phyloP scores from a whole-genome alignment of 192 early-diverging fungal genomes.

The Coemansia sp. region DNA sequence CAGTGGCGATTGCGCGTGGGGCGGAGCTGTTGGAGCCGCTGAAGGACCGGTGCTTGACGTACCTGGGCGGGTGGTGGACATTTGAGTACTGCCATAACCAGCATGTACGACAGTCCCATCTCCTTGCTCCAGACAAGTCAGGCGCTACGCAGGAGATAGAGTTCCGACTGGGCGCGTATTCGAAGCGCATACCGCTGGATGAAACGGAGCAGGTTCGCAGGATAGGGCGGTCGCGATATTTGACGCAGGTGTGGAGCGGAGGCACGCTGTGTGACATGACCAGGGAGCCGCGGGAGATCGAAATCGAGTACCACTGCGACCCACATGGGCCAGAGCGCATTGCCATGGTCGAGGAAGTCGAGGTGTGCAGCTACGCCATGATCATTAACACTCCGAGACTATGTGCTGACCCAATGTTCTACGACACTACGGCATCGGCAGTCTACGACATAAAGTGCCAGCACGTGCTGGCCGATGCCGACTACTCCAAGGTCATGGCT shows the following conservation, averaged over 20 bases:
- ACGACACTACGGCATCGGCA: slow-evolving; percentile 32
- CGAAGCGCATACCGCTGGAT: slow-evolving; percentile 20
- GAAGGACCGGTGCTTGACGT: slow-evolving; percentile 53
- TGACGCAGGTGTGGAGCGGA: slow-evolving; percentile 71
- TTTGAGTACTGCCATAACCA: slow-evolving; percentile 83
- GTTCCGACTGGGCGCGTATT: slow-evolving; percentile 41
- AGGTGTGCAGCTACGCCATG: slow-evolving; percentile 76
- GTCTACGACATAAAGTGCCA: slow-evolving; percentile 65
- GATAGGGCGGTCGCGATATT: slow-evolving; percentile 57
- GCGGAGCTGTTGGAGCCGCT: slow-evolving; percentile 54
- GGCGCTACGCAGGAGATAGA: slow-evolving; percentile 40
- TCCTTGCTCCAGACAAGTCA: slow-evolving; percentile 22
- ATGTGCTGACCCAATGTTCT: slow-evolving; percentile 65
- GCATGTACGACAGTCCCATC: slow-evolving; percentile 65
- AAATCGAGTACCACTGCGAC: slow-evolving; percentile 87
- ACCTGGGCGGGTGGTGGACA: slow-evolving; percentile 65
- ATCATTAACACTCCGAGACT: slow-evolving; percentile 73
- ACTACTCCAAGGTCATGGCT: slow-evolving; percentile 22
- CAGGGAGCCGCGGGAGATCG: slow-evolving; percentile 63
- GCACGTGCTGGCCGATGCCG: slow-evolving; percentile 59
- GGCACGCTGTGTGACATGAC: slow-evolving; percentile 79
- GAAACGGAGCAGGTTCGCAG: slow-evolving; percentile 35
- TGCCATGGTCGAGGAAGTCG: slow-evolving; percentile 61
- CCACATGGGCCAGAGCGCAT: slow-evolving; percentile 61
- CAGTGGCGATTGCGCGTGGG: slow-evolving; percentile 52